A percentile compares a stretch with the other conserved stretches of the same genome.
phyloP scores from a whole-genome alignment of 768 basidiomycete species.

The Naganishia vishniacii region DNA sequence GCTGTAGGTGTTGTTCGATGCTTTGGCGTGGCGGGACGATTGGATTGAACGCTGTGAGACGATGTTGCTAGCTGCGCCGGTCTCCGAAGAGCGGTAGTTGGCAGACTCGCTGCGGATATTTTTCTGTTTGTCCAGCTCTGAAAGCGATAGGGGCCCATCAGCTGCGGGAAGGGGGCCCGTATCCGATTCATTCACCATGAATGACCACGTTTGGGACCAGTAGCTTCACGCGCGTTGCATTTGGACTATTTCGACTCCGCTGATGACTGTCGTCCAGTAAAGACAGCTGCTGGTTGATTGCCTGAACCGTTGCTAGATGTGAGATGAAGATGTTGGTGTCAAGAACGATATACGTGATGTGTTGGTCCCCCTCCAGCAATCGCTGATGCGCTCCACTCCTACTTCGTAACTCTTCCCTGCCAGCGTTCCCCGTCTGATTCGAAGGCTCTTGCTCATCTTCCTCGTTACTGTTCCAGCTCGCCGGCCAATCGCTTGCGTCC shows the following conservation, averaged over 20 bases:
- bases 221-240: neutral
- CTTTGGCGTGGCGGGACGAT: neutral
- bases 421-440: neutral
- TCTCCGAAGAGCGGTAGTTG: neutral
- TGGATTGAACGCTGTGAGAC: neutral
- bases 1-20: neutral
- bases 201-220: neutral
- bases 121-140: neutral
- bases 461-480: neutral
- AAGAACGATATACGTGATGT: neutral
- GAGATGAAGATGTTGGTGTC: constrained; percentile 23
- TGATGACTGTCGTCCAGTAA: neutral
- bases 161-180: neutral
- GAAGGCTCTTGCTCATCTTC: neutral
- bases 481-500: constrained; percentile 10
- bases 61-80: neutral
- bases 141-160: neutral
- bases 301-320: neutral
- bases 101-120: neutral
- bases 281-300: neutral
- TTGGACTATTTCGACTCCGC: neutral
- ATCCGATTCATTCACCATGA: neutral
- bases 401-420: neutral
- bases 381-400: neutral
- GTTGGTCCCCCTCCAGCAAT: neutral